These are phyloP conservation scores for Leccinum fibrillosum DNA, from an alignment of 768 basidiomycete species.

Conservation along the genomic window DNA sequence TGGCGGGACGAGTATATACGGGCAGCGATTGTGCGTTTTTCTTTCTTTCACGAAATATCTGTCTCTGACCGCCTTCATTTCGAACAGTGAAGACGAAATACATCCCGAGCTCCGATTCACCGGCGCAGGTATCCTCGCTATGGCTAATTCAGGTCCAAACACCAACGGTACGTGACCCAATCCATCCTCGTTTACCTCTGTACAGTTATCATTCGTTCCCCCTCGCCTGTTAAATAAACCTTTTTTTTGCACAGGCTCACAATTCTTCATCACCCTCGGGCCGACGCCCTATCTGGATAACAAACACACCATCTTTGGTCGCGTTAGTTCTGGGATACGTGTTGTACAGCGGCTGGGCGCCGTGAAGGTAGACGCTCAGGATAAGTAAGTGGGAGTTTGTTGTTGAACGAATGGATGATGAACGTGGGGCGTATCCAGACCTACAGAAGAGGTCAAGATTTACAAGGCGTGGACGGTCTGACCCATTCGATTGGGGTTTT, in stretches of 20 bases:
- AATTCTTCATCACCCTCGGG: conserved; percentile 87
- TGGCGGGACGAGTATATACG: neutral
- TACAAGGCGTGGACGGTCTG: conserved; percentile 56
- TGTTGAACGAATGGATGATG: neutral
- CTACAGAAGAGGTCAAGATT: conserved; percentile 84
- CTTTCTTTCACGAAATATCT: too few relatives aligned
- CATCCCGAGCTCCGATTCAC: neutral
- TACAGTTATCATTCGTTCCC: neutral
- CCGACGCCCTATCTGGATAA: conserved; percentile 83
- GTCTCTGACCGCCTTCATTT: too few relatives aligned
- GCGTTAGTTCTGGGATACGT: conserved; percentile 87
- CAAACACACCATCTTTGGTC: conserved; percentile 88
- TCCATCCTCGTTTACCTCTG: rapidly evolving
- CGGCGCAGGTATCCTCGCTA: neutral
- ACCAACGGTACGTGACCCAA: conserved; percentile 58
- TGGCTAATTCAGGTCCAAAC: neutral
- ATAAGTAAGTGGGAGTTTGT: conserved; percentile 52
- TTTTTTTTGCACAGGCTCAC: conserved; percentile 60
- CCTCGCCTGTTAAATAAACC: too few relatives aligned
- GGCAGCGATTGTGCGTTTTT: neutral
- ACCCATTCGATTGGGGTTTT: neutral
- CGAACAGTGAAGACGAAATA: neutral
- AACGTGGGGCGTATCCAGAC: conserved; percentile 27
- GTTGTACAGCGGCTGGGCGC: conserved; percentile 90
- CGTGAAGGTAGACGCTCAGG: conserved; percentile 85